A percentile compares a stretch with the other conserved stretches of the same genome.
These are phyloP conservation scores for Patellaria atrata DNA, from an alignment of 495 filamentous ascomycete species.

Conservation along the genomic window DNA sequence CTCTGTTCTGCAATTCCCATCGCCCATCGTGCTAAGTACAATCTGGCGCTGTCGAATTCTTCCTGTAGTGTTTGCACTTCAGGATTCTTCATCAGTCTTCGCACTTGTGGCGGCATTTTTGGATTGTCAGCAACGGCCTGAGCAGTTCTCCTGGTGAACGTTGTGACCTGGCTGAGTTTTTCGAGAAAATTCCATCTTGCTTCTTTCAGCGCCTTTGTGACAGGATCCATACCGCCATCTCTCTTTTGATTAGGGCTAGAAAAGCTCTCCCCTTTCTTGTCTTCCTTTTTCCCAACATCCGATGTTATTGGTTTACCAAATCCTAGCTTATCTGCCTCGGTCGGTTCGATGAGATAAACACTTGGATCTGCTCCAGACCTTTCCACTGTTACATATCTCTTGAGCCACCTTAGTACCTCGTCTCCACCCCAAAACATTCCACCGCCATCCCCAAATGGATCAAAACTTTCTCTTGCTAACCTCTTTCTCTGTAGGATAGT, in stretches of 20 bases:
- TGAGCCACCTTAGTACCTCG: slow-evolving; percentile 85
- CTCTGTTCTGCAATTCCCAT: slow-evolving; percentile 98
- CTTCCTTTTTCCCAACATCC: slow-evolving; percentile 24
- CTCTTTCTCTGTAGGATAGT: slow-evolving; percentile 90
- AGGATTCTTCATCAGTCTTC: slow-evolving; percentile 73
- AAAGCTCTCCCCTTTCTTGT: slow-evolving; percentile 22
- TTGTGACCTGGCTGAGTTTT: slow-evolving; percentile 90
- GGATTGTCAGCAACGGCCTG: slow-evolving; percentile 85
- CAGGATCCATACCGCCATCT: slow-evolving; percentile 83
- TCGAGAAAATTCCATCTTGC: slow-evolving; percentile 92
- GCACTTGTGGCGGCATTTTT: slow-evolving; percentile 71
- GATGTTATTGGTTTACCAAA: slow-evolving; percentile 52
- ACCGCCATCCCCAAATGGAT: slow-evolving; percentile 74
- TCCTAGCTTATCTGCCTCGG: slow-evolving; percentile 61
- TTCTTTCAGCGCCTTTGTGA: slow-evolving; percentile 90
- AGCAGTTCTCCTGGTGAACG: slow-evolving; percentile 80
- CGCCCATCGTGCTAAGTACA: slow-evolving; percentile 92
- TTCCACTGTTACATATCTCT: slow-evolving; percentile 67
- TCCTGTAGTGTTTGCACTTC: slow-evolving; percentile 92
- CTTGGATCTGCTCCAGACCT: slow-evolving; percentile 70
- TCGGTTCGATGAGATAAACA: slow-evolving; percentile 83
- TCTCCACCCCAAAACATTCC: slow-evolving; percentile 95
- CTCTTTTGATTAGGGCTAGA: slow-evolving; percentile 21
- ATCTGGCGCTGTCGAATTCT: slow-evolving; percentile 87
- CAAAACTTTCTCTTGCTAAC: slow-evolving; percentile 65